Evolutionary conservation across 2,329 filamentous ascomycete genomes (phyloP), one percentile per base, ranked within the genome.

Genomic region (Nemania sp.): DNA sequence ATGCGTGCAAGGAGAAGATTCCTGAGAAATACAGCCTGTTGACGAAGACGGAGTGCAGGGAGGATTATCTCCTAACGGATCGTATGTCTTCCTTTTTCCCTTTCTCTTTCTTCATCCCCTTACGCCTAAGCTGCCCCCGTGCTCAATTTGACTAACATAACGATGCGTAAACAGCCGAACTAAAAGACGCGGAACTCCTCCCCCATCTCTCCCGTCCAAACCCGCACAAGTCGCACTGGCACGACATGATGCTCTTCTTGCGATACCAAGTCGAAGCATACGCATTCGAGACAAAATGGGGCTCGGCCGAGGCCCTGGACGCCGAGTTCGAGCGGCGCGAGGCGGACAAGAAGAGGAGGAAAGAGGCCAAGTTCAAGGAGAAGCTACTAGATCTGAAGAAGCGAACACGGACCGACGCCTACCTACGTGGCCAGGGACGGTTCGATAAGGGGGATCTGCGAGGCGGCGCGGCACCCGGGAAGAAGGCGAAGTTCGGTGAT

Each of bases 181-280:
- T 99, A n/a, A 91, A 92, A 74, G 96, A 99, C 76, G 87, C 89
- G 65, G 92, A 94, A 18, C 84, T 99, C 1, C 85, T 99, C 0
- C 95, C 95, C 0, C 94, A 97, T 78, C 86, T 99, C 8, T 92
- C 92, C 62, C 90, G 91, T 38, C 95, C 96, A 1, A 99, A 99
- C 75, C 96, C 96, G 0, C 96, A 98, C 81, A 98, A 98, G 79
- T 90, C 92, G 0, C 94, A 94, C 66, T 99, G 94, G 93, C 94
- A 98, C 79, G 93, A 97, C 83, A 99, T 99, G 96, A 97, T 97
- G 91, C 87, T 99, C 2, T 99, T 96, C 78, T 85, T 99, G 24
- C 91, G 96, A 0, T 97, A 89, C 68, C 96, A 99, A 77, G 93
- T 99, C 1, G 96, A 99, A 77, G 93, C 94, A 64, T 98, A 98